A percentile compares a stretch with the other conserved stretches of the same genome.
phyloP scores from a whole-genome alignment of 2,329 filamentous ascomycete genomes.

The Venturia pyrina region DNA sequence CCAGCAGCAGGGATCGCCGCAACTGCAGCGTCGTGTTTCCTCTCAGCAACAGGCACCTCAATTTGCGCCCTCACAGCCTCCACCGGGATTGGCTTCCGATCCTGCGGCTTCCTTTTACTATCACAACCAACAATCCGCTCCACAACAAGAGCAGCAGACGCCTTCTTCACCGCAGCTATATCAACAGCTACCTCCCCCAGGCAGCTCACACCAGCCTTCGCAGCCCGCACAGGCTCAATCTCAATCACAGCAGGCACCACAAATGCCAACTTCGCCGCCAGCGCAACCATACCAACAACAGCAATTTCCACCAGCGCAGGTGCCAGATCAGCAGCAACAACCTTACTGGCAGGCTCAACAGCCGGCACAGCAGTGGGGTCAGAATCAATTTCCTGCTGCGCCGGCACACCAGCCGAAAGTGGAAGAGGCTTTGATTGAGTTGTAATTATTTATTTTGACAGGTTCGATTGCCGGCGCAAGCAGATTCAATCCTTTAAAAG shows the following conservation, averaged over 20 bases:
- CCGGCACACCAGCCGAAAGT: constrained; percentile 33
- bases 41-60: constrained; percentile 16
- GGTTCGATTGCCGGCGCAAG: neutral
- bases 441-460: constrained; percentile 34
- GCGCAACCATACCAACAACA: constrained; percentile 19
- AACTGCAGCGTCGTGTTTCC: constrained; percentile 25
- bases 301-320: constrained; percentile 25
- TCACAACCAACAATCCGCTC: constrained; percentile 16
- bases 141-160: constrained; percentile 18
- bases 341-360: constrained; percentile 16
- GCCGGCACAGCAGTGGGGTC: constrained; percentile 15
- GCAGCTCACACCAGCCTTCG: neutral
- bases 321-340: constrained; percentile 17
- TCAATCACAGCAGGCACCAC: constrained; percentile 18
- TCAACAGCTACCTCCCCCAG: neutral
- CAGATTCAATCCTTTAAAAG: neutral
- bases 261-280: constrained; percentile 13
- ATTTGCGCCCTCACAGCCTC: constrained; percentile 26
- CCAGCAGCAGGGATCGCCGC: constrained; percentile 20
- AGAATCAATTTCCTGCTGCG: constrained; percentile 19
- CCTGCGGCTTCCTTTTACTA: constrained; percentile 8
- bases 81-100: constrained; percentile 13
- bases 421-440: constrained; percentile 73
- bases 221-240: constrained; percentile 7
- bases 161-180: constrained; percentile 8